Percentiles rank a stretch among this genome's conserved stretches.
phyloP scores from a whole-genome alignment of 2,329 filamentous ascomycete genomes.

The Microcera coccophila region DNA sequence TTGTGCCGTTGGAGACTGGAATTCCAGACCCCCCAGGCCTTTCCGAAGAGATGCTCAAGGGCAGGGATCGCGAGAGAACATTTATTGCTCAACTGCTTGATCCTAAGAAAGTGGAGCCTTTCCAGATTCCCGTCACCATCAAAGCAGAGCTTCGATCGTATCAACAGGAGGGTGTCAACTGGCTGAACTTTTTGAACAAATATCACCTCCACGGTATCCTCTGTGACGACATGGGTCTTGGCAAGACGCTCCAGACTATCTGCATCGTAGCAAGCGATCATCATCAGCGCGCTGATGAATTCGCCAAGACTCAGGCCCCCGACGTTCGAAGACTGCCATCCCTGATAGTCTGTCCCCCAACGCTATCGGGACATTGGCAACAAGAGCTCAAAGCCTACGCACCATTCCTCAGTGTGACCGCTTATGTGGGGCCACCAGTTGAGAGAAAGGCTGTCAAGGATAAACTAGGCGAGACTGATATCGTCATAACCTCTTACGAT shows the following conservation, averaged over 20 bases:
- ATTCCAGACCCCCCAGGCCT: slow-evolving; percentile 95
- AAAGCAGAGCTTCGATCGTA: slow-evolving; percentile 95
- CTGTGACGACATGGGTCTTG: slow-evolving; percentile 98
- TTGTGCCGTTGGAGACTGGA: slow-evolving; percentile 93
- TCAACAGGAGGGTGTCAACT: slow-evolving; percentile 98
- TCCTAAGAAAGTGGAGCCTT: slow-evolving; percentile 92
- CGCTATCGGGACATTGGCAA: slow-evolving; percentile 96
- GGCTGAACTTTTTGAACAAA: slow-evolving; percentile 95
- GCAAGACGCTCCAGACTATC: slow-evolving; percentile 93
- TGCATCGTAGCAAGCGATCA: slow-evolving; percentile 98
- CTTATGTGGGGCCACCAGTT: slow-evolving; percentile 84
- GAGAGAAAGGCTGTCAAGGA: slow-evolving; percentile 71
- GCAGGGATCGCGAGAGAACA: slow-evolving; percentile 87
- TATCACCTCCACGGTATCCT: slow-evolving; percentile 98
- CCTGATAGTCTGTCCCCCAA: slow-evolving; percentile 92
- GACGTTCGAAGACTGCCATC: slow-evolving; percentile 81
- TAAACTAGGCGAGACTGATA: slow-evolving; percentile 72
- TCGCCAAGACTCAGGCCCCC: slow-evolving; percentile 70
- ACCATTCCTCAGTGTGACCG: slow-evolving; percentile 83
- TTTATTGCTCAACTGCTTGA: slow-evolving; percentile 97
- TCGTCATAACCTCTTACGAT: slow-evolving; percentile 97
- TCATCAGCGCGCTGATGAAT: slow-evolving; percentile 88
- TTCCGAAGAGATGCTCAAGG: slow-evolving; percentile 80
- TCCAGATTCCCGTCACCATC: slow-evolving; percentile 91
- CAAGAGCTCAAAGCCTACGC: slow-evolving; percentile 96